Evolutionary conservation across 768 basidiomycete species (phyloP).

Genomic region (Psilocybe cubensis): DNA sequence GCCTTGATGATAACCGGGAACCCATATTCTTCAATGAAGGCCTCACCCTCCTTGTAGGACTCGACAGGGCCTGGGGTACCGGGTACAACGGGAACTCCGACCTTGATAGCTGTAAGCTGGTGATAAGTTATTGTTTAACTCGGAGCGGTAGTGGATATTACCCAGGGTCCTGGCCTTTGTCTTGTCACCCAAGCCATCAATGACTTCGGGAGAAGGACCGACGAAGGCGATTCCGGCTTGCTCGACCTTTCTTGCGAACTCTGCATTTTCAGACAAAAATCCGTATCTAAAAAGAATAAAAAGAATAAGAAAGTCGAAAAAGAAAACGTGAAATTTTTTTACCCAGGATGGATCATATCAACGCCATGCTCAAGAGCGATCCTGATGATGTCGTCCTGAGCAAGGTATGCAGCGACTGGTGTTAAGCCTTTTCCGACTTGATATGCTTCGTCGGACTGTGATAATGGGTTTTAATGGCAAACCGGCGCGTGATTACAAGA

Average conservation of each 20-base stretch:
- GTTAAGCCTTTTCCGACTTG: conserved; percentile 96
- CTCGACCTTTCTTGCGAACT: conserved; percentile 97
- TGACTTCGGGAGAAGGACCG: conserved; percentile 94
- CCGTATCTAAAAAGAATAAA: conserved; percentile 69
- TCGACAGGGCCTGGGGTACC: conserved; percentile 96
- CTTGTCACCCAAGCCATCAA: conserved; percentile 98
- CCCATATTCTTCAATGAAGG: conserved; percentile 94
- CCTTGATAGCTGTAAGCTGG: conserved; percentile 68
- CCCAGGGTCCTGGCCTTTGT: conserved; percentile 93
- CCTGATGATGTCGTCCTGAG: conserved; percentile 96
- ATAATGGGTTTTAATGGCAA: conserved; percentile 15
- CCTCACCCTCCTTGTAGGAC: conserved; percentile 74
- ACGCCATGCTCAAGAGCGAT: conserved; percentile 98
- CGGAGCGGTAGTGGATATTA: conserved; percentile 32
- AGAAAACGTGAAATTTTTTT: conserved; percentile 20
- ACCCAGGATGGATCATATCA: conserved; percentile 99
- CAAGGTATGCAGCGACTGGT: conserved; percentile 95
- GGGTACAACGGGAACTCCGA: conserved; percentile 94
- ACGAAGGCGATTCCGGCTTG: conserved; percentile 97
- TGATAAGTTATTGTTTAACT: conserved; percentile 5
- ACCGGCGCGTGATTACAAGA: conserved; percentile 1
- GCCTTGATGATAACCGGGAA: conserved; percentile 99
- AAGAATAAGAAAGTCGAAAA: neutral
- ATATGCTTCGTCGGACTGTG: conserved; percentile 97
- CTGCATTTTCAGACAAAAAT: conserved; percentile 96